Evolutionary conservation across 2,329 filamentous ascomycete species (phyloP).

Genomic region (Arthroderma sp.): DNA sequence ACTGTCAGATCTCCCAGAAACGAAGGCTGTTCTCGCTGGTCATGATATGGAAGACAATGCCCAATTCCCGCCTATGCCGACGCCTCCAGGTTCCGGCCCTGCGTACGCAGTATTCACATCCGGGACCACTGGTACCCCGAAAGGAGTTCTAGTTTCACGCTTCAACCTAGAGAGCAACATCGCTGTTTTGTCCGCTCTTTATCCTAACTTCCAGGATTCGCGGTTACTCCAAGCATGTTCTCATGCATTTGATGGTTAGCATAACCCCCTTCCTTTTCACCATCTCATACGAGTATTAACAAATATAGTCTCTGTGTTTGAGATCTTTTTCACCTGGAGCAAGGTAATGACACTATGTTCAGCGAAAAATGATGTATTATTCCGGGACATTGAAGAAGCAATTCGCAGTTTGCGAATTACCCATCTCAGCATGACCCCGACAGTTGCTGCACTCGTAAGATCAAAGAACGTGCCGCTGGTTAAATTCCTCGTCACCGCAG

Average conservation of each 20-base stretch:
- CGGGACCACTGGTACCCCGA: constrained; percentile 68
- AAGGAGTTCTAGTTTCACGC: constrained; percentile 68
- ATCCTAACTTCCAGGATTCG: constrained; percentile 44
- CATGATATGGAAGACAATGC: constrained; percentile 7
- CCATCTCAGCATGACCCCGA: constrained; percentile 75
- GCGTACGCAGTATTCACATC: constrained; percentile 76
- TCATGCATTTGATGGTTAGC: constrained; percentile 59
- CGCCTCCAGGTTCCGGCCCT: constrained; percentile 34
- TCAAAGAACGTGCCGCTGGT: constrained; percentile 58
- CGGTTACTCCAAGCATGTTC: constrained; percentile 73
- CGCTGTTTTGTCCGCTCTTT: constrained; percentile 51
- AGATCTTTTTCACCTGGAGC: constrained; percentile 77
- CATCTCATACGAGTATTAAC: constrained; percentile 12
- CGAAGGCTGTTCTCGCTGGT: background rate
- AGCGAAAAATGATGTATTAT: constrained; percentile 60
- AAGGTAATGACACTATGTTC: constrained; percentile 68
- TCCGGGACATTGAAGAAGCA: constrained; percentile 56
- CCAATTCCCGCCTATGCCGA: constrained; percentile 11
- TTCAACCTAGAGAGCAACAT: constrained; percentile 66
- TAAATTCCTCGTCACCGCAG: constrained; percentile 65
- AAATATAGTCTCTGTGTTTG: constrained; percentile 63
- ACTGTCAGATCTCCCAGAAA: background rate
- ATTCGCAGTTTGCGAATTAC: constrained; percentile 56
- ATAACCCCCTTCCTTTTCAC: background rate
- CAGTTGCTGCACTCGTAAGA: constrained; percentile 63